A percentile compares a stretch with the other conserved stretches of the same genome.
Evolutionary conservation across 345 rosid species (phyloP).

Genomic region (Eucalyptus cloeziana): DNA sequence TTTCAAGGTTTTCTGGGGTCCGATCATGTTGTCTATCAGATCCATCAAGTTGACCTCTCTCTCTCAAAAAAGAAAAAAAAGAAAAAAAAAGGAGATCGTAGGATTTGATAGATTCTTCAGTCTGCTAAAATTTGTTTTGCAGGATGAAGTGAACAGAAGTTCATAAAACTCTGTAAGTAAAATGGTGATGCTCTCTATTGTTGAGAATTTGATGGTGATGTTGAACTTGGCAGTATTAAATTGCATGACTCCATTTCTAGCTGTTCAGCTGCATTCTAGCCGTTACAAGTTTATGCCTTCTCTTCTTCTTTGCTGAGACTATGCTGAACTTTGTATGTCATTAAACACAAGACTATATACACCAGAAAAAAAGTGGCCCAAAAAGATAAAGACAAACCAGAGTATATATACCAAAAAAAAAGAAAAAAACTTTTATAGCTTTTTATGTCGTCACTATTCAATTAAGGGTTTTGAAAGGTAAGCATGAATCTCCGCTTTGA

Average conservation of each 20-base stretch:
- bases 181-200: not conserved
- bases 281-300: not conserved
- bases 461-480: not conserved
- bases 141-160: not conserved
- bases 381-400: not conserved
- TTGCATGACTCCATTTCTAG: not conserved
- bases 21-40: not conserved
- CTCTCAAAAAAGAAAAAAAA: not conserved
- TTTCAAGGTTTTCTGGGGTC: not conserved
- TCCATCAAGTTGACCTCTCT: not conserved
- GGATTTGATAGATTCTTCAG: not conserved
- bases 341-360: not conserved
- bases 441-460: not conserved
- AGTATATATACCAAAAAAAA: not conserved
- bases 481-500: not conserved
- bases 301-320: not conserved
- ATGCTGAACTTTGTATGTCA: not conserved
- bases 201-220: not conserved
- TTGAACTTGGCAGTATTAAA: not conserved
- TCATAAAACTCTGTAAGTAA: not conserved
- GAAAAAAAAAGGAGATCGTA: not conserved
- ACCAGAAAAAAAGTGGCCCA: not conserved
- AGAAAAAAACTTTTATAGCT: not conserved
- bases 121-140: not conserved
- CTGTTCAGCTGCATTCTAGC: not conserved